Evolutionary conservation across 345 rosid species (phyloP).

Genomic region (Lenwebbia sp.): DNA sequence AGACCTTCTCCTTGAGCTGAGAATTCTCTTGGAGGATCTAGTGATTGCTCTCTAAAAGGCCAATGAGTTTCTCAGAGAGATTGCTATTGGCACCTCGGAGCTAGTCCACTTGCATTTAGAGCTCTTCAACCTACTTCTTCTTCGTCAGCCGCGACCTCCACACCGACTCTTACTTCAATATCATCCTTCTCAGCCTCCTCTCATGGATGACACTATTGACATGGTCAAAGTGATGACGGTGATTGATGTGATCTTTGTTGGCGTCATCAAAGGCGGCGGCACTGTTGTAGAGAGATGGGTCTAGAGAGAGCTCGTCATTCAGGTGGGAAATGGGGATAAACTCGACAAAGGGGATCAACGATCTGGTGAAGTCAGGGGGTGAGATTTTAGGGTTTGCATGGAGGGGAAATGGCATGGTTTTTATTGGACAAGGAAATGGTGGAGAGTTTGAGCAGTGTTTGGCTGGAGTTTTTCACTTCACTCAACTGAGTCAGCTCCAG

Average conservation of each 20-base stretch:
- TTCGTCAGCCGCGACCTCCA: slow-evolving; percentile 57
- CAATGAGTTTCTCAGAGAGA: slow-evolving; percentile 57
- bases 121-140: slow-evolving; percentile 70
- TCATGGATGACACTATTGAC: slow-evolving; percentile 17
- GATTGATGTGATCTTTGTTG: neutral
- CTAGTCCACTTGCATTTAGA: slow-evolving; percentile 47
- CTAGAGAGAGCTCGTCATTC: neutral
- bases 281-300: neutral
- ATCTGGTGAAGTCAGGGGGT: neutral
- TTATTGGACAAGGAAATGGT: neutral
- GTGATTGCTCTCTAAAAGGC: slow-evolving; percentile 53
- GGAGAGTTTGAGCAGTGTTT: neutral
- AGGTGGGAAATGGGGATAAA: neutral
- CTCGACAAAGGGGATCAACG: neutral
- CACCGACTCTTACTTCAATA: slow-evolving; percentile 73
- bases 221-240: slow-evolving; percentile 7
- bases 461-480: neutral
- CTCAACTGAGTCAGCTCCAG: neutral
- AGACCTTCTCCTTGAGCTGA: slow-evolving; percentile 56
- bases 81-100: slow-evolving; percentile 43
- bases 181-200: slow-evolving; percentile 53
- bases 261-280: neutral
- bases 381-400: neutral
- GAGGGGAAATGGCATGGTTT: neutral
- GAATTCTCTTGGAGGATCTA: slow-evolving; percentile 60